Percentiles rank a stretch among this genome's conserved stretches.
Evolutionary conservation across 202 grass and related monocot species (phyloP).

Genomic region (Dendrocalamus latiflorus): DNA sequence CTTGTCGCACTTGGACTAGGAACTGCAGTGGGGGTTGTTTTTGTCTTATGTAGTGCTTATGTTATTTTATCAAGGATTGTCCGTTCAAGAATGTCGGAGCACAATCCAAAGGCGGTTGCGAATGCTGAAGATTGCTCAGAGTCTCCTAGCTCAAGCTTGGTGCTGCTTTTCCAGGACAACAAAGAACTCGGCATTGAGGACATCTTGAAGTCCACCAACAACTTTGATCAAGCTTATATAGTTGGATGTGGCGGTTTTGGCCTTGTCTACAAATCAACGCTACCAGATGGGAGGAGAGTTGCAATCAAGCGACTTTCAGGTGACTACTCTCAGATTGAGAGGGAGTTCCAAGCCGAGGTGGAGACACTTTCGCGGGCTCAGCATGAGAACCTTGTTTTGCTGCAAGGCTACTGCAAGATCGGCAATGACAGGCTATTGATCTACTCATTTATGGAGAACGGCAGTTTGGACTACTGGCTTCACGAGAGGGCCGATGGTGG

Average conservation of each 20-base stretch:
- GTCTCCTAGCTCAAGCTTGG: conserved; percentile 53
- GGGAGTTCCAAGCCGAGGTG: conserved; percentile 90
- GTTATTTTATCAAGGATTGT: conserved; percentile 46
- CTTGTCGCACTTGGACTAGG: conserved; percentile 49
- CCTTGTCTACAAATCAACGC: conserved; percentile 72
- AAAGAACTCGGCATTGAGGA: conserved; percentile 77
- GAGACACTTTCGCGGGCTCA: conserved; percentile 86
- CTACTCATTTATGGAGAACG: conserved; percentile 98
- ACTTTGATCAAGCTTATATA: conserved; percentile 84
- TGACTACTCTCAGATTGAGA: conserved; percentile 84
- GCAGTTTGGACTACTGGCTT: conserved; percentile 95
- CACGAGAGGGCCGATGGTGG: conserved; percentile 74
- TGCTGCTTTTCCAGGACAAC: conserved; percentile 86
- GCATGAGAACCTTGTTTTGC: conserved; percentile 81
- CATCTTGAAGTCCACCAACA: conserved; percentile 81
- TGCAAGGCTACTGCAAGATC: conserved; percentile 83
- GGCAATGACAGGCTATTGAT: conserved; percentile 75
- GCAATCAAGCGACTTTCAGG: conserved; percentile 92
- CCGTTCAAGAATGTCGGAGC: conserved; percentile 49
- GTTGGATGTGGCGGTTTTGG: conserved; percentile 92
- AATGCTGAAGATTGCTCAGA: conserved; percentile 81
- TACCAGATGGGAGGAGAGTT: conserved; percentile 65
- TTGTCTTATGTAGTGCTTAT: conserved; percentile 39
- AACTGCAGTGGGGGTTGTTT: conserved; percentile 42
- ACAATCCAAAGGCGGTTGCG: conserved; percentile 72